Conservation (phyloP, 208 protist species). For the Porcisia deanei region DNA sequence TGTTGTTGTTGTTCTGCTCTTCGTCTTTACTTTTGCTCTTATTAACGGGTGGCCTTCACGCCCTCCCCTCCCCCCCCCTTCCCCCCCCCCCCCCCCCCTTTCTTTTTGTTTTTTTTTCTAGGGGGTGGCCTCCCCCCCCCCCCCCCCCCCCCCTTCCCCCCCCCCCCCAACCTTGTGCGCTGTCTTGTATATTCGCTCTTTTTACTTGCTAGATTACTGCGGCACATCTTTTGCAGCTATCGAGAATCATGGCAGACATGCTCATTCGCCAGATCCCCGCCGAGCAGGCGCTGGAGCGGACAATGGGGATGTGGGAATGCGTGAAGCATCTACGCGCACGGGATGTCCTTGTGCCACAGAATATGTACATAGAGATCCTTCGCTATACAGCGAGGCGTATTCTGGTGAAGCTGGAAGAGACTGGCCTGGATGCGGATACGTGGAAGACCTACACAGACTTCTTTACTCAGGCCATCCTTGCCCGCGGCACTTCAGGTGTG, state of each 20-base stretch:
- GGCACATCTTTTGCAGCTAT: background rate
- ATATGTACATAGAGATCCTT: slow-evolving; percentile 39
- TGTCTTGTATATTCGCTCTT: no score
- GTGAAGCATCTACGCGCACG: slow-evolving; percentile 9
- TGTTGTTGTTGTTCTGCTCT: background rate
- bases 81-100: background rate
- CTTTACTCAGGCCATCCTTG: slow-evolving; percentile 42
- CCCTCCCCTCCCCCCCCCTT: background rate
- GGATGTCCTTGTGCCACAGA: slow-evolving; percentile 12
- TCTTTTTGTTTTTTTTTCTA: background rate
- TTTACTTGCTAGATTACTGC: no score
- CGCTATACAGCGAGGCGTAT: slow-evolving; percentile 42
- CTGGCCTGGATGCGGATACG: slow-evolving; percentile 33
- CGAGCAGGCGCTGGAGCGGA: slow-evolving; percentile 19
- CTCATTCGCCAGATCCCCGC: slow-evolving; percentile 31
- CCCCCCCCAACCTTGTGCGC: background rate
- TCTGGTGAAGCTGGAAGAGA: slow-evolving; percentile 44
- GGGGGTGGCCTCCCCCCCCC: background rate
- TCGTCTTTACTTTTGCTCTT: no score
- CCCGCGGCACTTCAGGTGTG: slow-evolving; percentile 41
- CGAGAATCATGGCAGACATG: slow-evolving; percentile 16
- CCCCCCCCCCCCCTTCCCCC: background rate
- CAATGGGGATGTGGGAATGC: slow-evolving; percentile 21
- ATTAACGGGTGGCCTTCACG: background rate
- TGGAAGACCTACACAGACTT: slow-evolving; percentile 59